A percentile compares a stretch with the other conserved stretches of the same genome.
phyloP scores from a whole-genome alignment of 2,329 filamentous ascomycete genomes.

The Aschersonia sp. region DNA sequence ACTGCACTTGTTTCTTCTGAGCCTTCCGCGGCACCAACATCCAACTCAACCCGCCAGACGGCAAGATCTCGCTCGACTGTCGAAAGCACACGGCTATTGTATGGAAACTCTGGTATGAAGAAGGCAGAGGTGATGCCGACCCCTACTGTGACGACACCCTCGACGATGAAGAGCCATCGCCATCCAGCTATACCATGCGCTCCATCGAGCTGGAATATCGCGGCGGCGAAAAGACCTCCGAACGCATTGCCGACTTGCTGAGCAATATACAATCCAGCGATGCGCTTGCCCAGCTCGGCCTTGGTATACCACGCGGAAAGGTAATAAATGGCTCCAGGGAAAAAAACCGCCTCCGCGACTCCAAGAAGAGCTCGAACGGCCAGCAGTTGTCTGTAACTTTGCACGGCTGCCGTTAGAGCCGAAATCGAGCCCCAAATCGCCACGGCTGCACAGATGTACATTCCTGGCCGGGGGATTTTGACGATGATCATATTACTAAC shows the following conservation, averaged over 20 bases:
- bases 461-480: slow-evolving; percentile 18
- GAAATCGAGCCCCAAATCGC: slow-evolving; percentile 12
- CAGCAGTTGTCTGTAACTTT: slow-evolving; percentile 14
- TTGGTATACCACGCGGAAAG: slow-evolving; percentile 55
- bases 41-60: slow-evolving; percentile 47
- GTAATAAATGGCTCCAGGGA: slow-evolving; percentile 47
- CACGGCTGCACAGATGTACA: slow-evolving; percentile 10
- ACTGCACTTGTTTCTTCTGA: slow-evolving; percentile 14
- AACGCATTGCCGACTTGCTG: slow-evolving; percentile 59
- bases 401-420: slow-evolving; percentile 26
- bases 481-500: slow-evolving; percentile 35
- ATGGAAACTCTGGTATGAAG: slow-evolving; percentile 31
- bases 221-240: slow-evolving; percentile 48
- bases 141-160: slow-evolving; percentile 45
- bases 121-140: slow-evolving; percentile 41
- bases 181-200: slow-evolving; percentile 43
- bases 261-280: slow-evolving; percentile 52
- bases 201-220: slow-evolving; percentile 50
- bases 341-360: slow-evolving; percentile 24
- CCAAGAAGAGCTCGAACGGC: slow-evolving; percentile 26
- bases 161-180: slow-evolving; percentile 43
- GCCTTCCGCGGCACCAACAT: slow-evolving; percentile 31
- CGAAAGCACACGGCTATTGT: slow-evolving; percentile 24
- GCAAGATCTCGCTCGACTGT: slow-evolving; percentile 39
- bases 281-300: slow-evolving; percentile 49